Base-by-base conservation (phyloP, 108 stramenopile species). In the Skeletonema tropicum region DNA sequence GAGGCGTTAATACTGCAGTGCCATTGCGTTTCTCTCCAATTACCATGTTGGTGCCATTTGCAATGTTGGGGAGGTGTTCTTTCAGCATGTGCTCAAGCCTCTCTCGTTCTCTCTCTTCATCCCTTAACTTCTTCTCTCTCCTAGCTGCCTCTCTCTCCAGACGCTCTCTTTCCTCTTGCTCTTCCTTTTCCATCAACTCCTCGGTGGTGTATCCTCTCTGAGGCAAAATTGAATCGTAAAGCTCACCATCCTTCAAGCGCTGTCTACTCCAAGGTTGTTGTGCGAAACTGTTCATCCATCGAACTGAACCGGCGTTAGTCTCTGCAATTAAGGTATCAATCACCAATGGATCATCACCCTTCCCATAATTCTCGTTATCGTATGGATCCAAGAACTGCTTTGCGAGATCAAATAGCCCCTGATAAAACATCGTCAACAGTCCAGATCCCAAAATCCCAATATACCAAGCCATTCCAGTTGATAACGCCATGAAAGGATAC, bases 351-450 rank as follows among this genome's bases (percentile, higher is more conserved):
- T 96, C 94, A 64, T 95, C 92, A 2, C 94, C 94, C 57, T 89
- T 88, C 5, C 94, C 94, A 64, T 93, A 96, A 70, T 86, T 92
- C 60, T 97, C 94, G 78, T 97, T 97, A 71, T 94, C 92, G 71
- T 93, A 95, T 12, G 96, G 96, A 83, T 97, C 96, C 57, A 97
- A 71, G 70, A 97, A 96, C 70, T 92, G 92, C 70, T 97, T 97
- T 25, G 96, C 90, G 2, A 97, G 82, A 89, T 96, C 94, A 78
- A 95, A 92, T 35, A 97, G 66, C 7, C 96, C 96, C 71, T 92
- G 92, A 59, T 94, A 96, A 38, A 89, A 91, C 75, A 94, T 81
- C 1, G 92, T 94, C 35, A 95, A 68, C 29, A 97, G 62, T 4
- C 90, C 92, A 9, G 90, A 89, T 12, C 96, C 94, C 32, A 90